A percentile compares a stretch with the other conserved stretches of the same genome.
Conservation (phyloP, 2,329 filamentous ascomycete species). For the Aspergillus viridinutans region DNA sequence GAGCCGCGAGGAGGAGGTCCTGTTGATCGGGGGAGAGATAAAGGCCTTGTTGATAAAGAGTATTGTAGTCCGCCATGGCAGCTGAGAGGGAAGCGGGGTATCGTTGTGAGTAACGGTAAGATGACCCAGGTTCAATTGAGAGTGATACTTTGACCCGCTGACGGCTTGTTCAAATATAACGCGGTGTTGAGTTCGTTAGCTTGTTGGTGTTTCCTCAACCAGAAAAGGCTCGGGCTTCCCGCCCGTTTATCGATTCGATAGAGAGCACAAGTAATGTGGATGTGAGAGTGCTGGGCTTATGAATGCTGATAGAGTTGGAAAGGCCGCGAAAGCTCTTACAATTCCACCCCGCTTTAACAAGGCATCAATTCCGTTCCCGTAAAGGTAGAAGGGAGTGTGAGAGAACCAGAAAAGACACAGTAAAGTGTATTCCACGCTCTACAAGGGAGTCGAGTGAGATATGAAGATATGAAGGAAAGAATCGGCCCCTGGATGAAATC, state of each 20-base stretch:
- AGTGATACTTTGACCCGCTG: background rate
- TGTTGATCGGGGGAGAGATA: conserved; percentile 73
- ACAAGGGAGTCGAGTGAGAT: background rate
- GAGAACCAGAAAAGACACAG: background rate
- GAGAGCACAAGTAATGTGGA: background rate
- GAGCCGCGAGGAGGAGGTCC: conserved; percentile 68
- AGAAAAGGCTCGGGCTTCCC: conserved; percentile 27
- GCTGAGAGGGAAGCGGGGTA: background rate
- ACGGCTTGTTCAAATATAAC: background rate
- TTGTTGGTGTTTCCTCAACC: conserved; percentile 1
- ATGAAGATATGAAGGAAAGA: background rate
- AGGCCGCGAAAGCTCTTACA: background rate
- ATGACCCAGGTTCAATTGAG: background rate
- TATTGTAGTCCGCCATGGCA: conserved; percentile 37
- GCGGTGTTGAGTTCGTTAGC: background rate
- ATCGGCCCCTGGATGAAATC: background rate
- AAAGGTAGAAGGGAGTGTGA: background rate
- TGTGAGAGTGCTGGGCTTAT: background rate
- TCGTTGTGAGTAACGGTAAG: background rate
- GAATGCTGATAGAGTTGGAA: background rate
- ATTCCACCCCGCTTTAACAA: background rate
- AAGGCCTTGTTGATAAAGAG: conserved; percentile 52
- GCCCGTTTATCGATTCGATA: conserved; percentile 27
- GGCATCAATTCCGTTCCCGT: background rate
- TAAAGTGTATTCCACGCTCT: background rate